phyloP scores from a whole-genome alignment of 2,329 filamentous ascomycete genomes.

The Xylaria digitata region DNA sequence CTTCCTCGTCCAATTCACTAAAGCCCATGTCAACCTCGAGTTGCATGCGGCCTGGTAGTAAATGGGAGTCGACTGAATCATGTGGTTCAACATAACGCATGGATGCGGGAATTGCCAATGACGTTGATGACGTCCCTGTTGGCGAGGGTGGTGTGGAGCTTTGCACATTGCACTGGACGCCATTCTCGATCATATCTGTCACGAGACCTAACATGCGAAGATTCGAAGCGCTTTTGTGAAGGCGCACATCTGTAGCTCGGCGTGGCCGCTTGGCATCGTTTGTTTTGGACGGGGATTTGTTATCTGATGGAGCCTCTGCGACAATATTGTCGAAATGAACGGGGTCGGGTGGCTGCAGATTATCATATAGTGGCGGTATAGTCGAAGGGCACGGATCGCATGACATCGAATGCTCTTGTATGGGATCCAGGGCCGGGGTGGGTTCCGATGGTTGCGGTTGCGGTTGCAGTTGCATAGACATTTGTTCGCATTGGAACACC shows the following conservation, averaged over 20 bases:
- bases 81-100: conserved; percentile 27
- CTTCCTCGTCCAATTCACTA: conserved; percentile 38
- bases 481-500: not conserved
- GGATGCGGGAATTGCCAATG: conserved; percentile 12
- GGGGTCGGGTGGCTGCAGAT: conserved; percentile 21
- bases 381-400: conserved; percentile 28
- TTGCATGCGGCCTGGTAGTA: conserved; percentile 33
- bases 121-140: conserved; percentile 17
- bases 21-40: conserved; percentile 43
- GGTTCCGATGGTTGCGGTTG: conserved; percentile 30
- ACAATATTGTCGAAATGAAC: conserved; percentile 1
- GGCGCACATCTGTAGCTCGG: conserved; percentile 33
- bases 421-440: conserved; percentile 29
- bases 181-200: conserved; percentile 48
- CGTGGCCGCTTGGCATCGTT: conserved; percentile 28
- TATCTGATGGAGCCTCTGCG: conserved; percentile 3
- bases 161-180: conserved; percentile 49
- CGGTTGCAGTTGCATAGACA: too few species aligned
- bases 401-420: conserved; percentile 26
- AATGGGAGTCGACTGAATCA: conserved; percentile 29
- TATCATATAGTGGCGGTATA: conserved; percentile 22
- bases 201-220: conserved; percentile 42
- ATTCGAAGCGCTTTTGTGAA: conserved; percentile 38
- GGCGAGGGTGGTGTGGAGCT: conserved; percentile 39
- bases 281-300: conserved; percentile 7